phyloP scores from a whole-genome alignment of 805 yeast genomes.

The Yarrowia yakushimensis region DNA sequence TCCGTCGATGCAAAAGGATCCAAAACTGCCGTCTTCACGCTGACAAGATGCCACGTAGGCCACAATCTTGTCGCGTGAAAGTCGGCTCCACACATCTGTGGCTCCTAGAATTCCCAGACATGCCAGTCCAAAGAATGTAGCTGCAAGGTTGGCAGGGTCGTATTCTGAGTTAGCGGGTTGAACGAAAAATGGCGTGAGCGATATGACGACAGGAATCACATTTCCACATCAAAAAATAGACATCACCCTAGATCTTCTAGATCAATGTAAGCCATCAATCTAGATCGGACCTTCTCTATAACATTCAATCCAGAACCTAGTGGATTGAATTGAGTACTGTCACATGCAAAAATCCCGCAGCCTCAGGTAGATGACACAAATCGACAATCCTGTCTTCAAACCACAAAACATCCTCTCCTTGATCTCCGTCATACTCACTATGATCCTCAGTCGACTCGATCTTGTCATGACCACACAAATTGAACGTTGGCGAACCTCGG shows the following conservation, averaged over 20 bases:
- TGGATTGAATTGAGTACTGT: no score
- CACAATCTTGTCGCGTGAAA: constrained; percentile 48
- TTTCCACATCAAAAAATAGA: no score
- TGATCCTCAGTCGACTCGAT: background rate
- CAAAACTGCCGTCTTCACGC: constrained; percentile 54
- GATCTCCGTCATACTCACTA: constrained; percentile 18
- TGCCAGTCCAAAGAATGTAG: constrained; percentile 73
- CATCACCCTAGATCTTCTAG: no score
- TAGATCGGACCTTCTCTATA: no score
- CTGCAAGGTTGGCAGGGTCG: constrained; percentile 64
- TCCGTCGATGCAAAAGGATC: constrained; percentile 41
- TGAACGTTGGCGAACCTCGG: constrained; percentile 54
- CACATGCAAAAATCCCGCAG: no score
- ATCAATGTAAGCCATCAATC: no score
- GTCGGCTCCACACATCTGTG: constrained; percentile 38
- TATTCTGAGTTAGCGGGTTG: constrained; percentile 34
- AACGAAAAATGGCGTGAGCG: no score
- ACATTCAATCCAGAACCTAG: no score
- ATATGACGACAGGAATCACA: no score
- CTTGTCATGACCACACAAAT: background rate
- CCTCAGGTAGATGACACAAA: no score
- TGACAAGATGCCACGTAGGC: constrained; percentile 61
- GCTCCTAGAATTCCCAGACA: constrained; percentile 51
- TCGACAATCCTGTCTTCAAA: no score
- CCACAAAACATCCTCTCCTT: no score